Evolutionary conservation across 2,329 filamentous ascomycete species (phyloP), one percentile per base, ranked within the genome.

Genomic region (Tolypocladium sp.): DNA sequence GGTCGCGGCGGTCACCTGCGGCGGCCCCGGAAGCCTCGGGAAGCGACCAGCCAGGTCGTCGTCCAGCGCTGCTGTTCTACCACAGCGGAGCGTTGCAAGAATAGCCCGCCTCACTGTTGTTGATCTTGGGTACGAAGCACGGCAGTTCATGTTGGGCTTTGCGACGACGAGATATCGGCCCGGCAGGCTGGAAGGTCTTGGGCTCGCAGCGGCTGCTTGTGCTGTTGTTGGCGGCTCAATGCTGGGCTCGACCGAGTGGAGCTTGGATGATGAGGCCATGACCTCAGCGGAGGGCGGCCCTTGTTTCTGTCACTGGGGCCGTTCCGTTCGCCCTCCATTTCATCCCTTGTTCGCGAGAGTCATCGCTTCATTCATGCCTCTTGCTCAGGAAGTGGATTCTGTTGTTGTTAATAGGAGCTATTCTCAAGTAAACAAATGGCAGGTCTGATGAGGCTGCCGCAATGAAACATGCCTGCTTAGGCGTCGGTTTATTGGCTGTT

Each of bases 221-320:
- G 44, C 22, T 25, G 12, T 13, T 44, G n/a, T 25, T 4, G 42
- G n/a, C 10, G n/a, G n/a, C n/a, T 4, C 6, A 41, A 13, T 12
- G 42, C n/a, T 22, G 42, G 42, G 42, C 44, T 5, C 44, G 12
- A 17, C 4, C 4, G 44, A 3, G 42, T 27, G 42, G 42, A 25
- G 8, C 13, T 17, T n/a, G 46, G 46, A 53, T 59, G 58, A 59
- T 51, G 55, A 59, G 51, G 53, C 54, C 55, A 57, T 57, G 54
- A 57, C 58, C 58, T 52, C 58, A 57, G 55, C 30, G 44, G 25
- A 17, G 44, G n/a, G 40, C 40, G 40, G 40, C 38, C 13, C 37
- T 38, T 6, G 37, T 2, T 4, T 20, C 42, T 44, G 42, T 44
- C n/a, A 44, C 42, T 44, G 42, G 9, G n/a, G 5, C 27, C 30